These are phyloP conservation scores for Phytophthora pinifolia DNA, from an alignment of 352 stramenopile species.

Conservation along the genomic window DNA sequence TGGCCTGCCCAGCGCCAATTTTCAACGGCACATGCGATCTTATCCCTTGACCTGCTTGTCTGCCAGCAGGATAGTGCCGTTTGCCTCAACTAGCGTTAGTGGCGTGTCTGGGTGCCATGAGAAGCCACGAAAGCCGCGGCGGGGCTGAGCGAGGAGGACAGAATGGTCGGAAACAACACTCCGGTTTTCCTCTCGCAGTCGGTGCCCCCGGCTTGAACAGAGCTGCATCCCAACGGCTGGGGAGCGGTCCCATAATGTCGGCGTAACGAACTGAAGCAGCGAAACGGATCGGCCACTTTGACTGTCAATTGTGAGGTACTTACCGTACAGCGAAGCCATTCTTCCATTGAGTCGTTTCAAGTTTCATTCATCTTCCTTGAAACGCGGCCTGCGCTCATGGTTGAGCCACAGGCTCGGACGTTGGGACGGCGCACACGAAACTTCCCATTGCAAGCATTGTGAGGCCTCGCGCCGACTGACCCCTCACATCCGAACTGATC, in stretches of 20 bases:
- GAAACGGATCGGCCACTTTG: slow-evolving; percentile 30
- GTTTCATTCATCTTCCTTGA: slow-evolving; percentile 23
- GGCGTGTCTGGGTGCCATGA: slow-evolving; percentile 24
- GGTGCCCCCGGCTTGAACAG: slow-evolving; percentile 3
- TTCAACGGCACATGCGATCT: slow-evolving; percentile 30
- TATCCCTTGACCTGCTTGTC: slow-evolving; percentile 21
- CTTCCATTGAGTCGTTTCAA: slow-evolving; percentile 33
- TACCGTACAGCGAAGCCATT: background rate
- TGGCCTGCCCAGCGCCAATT: slow-evolving; percentile 6
- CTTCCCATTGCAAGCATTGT: slow-evolving; percentile 30
- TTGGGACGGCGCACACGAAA: slow-evolving; percentile 33
- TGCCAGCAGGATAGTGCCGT: slow-evolving; percentile 21
- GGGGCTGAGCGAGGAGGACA: slow-evolving; percentile 8
- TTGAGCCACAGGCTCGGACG: slow-evolving; percentile 5
- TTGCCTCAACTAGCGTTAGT: slow-evolving; percentile 30
- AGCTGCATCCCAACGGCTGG: slow-evolving; percentile 15
- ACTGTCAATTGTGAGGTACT: slow-evolving; percentile 9
- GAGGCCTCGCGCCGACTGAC: background rate
- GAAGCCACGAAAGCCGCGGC: slow-evolving; percentile 16
- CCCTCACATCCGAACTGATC: slow-evolving; percentile 39
- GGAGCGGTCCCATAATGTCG: slow-evolving; percentile 15
- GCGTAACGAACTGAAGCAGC: slow-evolving; percentile 31
- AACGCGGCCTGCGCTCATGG: slow-evolving; percentile 31
- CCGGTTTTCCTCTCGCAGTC: slow-evolving; percentile 1
- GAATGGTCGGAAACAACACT: slow-evolving; percentile 1